Percentiles rank a stretch among this genome's conserved stretches.
These are phyloP conservation scores for Plasmopara halstedii DNA, from an alignment of 352 stramenopile genomes.

Conservation along the genomic window DNA sequence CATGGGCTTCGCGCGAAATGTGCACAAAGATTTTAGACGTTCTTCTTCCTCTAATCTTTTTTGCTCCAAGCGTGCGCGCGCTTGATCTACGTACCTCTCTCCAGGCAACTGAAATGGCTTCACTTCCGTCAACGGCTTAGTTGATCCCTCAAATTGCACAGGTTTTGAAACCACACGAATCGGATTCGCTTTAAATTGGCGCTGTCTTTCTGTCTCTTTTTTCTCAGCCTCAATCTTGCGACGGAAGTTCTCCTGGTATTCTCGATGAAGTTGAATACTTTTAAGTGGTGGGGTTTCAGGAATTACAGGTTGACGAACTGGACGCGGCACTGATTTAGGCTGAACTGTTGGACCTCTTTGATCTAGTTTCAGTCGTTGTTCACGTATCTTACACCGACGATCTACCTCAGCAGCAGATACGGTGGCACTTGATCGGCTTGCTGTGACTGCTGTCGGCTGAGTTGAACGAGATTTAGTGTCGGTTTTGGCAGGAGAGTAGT, in stretches of 20 bases:
- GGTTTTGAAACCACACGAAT: slow-evolving; percentile 52
- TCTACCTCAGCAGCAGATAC: slow-evolving; percentile 30
- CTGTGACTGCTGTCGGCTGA: slow-evolving; percentile 34
- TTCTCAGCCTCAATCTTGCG: slow-evolving; percentile 50
- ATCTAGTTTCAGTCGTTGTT: slow-evolving; percentile 28
- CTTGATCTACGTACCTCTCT: slow-evolving; percentile 48
- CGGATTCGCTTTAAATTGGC: slow-evolving; percentile 63
- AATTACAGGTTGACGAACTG: slow-evolving; percentile 34
- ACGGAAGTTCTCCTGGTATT: slow-evolving; percentile 69
- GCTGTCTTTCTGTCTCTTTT: slow-evolving; percentile 42
- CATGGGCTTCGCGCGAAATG: slow-evolving; percentile 68
- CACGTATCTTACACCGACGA: slow-evolving; percentile 33
- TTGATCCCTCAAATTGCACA: slow-evolving; percentile 55
- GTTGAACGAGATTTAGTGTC: slow-evolving; percentile 30
- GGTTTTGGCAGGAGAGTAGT: slow-evolving; percentile 20
- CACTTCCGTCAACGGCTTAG: slow-evolving; percentile 62
- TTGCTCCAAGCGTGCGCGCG: slow-evolving; percentile 48
- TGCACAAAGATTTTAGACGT: slow-evolving; percentile 23
- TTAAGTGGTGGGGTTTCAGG: slow-evolving; percentile 67
- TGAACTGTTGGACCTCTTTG: slow-evolving; percentile 7
- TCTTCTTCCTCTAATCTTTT: slow-evolving; percentile 55
- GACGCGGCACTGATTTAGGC: slow-evolving; percentile 6
- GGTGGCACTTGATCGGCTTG: slow-evolving; percentile 25
- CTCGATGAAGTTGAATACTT: slow-evolving; percentile 57
- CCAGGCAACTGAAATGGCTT: slow-evolving; percentile 54